Evolutionary conservation across 2,329 filamentous ascomycete genomes (phyloP).

Genomic region (Drechslera avenae): DNA sequence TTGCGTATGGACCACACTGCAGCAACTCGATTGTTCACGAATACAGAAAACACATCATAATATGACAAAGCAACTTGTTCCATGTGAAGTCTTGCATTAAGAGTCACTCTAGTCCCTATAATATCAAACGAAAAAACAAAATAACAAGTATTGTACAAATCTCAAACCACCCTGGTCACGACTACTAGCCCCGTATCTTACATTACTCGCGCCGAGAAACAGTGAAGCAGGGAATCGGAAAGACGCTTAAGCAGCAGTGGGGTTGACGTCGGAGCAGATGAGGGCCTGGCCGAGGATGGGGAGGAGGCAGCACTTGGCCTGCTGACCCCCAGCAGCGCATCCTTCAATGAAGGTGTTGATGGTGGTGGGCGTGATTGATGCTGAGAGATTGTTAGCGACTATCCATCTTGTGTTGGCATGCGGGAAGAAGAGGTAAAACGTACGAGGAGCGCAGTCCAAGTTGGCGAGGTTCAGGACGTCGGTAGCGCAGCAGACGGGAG

Average conservation of each 20-base stretch:
- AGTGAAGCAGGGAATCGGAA: neutral
- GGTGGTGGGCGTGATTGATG: constrained; percentile 44
- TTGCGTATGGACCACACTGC: no score
- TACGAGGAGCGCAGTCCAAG: constrained; percentile 63
- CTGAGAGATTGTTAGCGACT: constrained; percentile 31
- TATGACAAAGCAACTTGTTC: neutral
- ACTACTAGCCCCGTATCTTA: neutral
- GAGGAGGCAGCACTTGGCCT: constrained; percentile 63
- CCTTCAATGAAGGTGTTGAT: constrained; percentile 53
- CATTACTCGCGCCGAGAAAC: neutral
- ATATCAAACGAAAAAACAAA: neutral
- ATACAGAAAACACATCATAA: neutral
- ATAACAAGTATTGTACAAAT: constrained; percentile 7
- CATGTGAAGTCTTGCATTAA: constrained; percentile 4
- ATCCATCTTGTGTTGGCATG: neutral
- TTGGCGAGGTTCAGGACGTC: constrained; percentile 64
- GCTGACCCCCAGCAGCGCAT: constrained; percentile 58
- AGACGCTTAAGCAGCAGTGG: constrained; percentile 17
- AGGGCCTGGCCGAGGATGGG: constrained; percentile 55
- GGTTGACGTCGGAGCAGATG: constrained; percentile 45
- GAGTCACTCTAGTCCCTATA: neutral
- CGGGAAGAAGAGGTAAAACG: constrained; percentile 34
- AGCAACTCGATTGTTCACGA: no score
- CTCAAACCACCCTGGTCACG: neutral
- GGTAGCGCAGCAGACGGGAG: constrained; percentile 64